Conservation (phyloP, 2,329 filamentous ascomycete species). For the Penicillium decumbens region DNA sequence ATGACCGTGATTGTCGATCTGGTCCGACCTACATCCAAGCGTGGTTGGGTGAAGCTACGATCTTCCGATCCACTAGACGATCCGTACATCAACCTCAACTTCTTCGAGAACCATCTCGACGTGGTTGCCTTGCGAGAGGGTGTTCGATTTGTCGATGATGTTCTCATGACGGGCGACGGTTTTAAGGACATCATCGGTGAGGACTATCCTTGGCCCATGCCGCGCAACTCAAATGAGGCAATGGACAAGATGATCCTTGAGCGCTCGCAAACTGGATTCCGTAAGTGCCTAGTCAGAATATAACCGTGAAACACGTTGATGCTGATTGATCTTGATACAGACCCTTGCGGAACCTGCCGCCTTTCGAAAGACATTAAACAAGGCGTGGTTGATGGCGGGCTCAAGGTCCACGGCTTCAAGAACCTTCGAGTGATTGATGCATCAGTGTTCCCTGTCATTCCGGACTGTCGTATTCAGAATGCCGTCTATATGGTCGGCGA, state of each 20-base stretch:
- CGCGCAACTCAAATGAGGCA: constrained; percentile 49
- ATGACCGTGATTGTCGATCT: constrained; percentile 53
- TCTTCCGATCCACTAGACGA: constrained; percentile 34
- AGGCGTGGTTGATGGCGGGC: constrained; percentile 49
- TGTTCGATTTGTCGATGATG: constrained; percentile 50
- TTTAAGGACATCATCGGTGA: constrained; percentile 41
- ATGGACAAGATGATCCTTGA: constrained; percentile 55
- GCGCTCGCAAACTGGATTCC: constrained; percentile 48
- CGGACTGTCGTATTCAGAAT: constrained; percentile 55
- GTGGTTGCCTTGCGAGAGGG: constrained; percentile 56
- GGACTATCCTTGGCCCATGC: constrained; percentile 57
- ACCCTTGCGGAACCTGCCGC: constrained; percentile 53
- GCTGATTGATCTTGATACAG: neutral
- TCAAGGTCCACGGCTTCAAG: constrained; percentile 51
- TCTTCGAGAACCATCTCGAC: constrained; percentile 47
- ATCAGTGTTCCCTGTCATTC: constrained; percentile 51
- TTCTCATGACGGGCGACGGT: constrained; percentile 52
- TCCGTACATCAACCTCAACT: constrained; percentile 42
- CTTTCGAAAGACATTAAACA: constrained; percentile 49
- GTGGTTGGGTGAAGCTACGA: constrained; percentile 42
- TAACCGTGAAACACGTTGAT: neutral
- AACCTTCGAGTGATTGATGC: constrained; percentile 53
- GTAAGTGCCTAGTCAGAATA: neutral
- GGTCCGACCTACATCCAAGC: constrained; percentile 43
- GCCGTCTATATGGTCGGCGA: constrained; percentile 42